Conservation (phyloP, 495 filamentous ascomycete genomes). For the Rostrohypoxylon terebratum region DNA sequence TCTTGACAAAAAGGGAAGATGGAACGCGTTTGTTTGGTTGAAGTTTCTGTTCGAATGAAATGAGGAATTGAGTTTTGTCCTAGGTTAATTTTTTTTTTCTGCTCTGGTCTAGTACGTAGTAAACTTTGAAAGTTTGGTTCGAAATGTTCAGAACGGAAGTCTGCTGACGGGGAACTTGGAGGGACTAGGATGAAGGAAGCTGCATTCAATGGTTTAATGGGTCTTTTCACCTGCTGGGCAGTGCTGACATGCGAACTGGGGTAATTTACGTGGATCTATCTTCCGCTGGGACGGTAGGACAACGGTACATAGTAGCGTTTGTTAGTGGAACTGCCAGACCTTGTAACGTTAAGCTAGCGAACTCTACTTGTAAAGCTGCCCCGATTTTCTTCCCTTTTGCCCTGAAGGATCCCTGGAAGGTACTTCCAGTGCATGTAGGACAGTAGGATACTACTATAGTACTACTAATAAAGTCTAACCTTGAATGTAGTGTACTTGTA, state of each 20-base stretch:
- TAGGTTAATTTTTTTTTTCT: constrained; percentile 6
- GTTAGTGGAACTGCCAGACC: constrained; percentile 29
- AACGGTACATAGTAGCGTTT: constrained; percentile 41
- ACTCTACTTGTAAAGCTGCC: constrained; percentile 18
- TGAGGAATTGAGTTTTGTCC: constrained; percentile 33
- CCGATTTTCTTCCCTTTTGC: constrained; percentile 19
- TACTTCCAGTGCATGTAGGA: too few relatives aligned
- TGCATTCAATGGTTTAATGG: constrained; percentile 32
- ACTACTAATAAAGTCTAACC: too few relatives aligned
- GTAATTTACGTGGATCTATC: constrained; percentile 31
- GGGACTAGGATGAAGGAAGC: constrained; percentile 1
- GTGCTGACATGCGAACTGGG: constrained; percentile 26
- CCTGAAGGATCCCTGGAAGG: background rate
- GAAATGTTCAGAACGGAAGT: constrained; percentile 16
- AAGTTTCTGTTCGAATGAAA: constrained; percentile 26
- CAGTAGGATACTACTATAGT: too few relatives aligned
- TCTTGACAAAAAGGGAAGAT: background rate
- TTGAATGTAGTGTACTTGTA: too few relatives aligned
- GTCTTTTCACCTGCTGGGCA: constrained; percentile 14
- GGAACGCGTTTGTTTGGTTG: constrained; percentile 8
- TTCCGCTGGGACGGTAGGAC: constrained; percentile 25
- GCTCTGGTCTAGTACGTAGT: background rate
- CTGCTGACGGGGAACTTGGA: constrained; percentile 29
- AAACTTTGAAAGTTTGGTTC: background rate
- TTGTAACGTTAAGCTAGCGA: constrained; percentile 9